These are phyloP conservation scores for Takakia lepidozioides DNA, from an alignment of 225 moss, liverwort and hornwort genomes.

Conservation along the genomic window DNA sequence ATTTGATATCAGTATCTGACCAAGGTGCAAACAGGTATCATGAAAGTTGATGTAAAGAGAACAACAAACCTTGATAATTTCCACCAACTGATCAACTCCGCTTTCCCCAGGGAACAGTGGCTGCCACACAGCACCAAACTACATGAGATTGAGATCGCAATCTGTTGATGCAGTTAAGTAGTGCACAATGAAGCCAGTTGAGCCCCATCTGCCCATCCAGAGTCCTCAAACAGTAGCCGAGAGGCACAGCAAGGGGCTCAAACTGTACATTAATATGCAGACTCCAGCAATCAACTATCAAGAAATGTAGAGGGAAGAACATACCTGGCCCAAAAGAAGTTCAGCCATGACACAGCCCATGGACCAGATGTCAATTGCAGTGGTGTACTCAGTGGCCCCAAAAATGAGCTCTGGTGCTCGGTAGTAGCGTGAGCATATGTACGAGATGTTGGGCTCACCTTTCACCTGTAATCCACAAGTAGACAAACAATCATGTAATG, in stretches of 20 bases:
- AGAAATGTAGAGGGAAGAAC: not conserved
- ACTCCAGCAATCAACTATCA: not conserved
- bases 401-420: slow-evolving; percentile 55
- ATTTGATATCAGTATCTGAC: too few species aligned
- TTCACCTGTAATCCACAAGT: slow-evolving; percentile 33
- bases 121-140: slow-evolving; percentile 7
- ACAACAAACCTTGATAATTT: slow-evolving; percentile 42
- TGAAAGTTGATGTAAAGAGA: not conserved
- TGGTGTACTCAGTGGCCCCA: slow-evolving; percentile 55
- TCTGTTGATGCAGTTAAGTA: too few species aligned
- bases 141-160: too few species aligned
- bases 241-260: too few species aligned
- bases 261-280: too few species aligned
- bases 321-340: slow-evolving; percentile 47
- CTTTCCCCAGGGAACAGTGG: slow-evolving; percentile 54
- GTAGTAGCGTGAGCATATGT: slow-evolving; percentile 55
- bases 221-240: too few species aligned
- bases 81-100: slow-evolving; percentile 56
- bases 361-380: slow-evolving; percentile 59
- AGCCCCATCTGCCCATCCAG: too few species aligned
- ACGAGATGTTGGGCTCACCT: slow-evolving; percentile 57
- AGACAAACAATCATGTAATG: too few species aligned
- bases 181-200: too few species aligned
- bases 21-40: not conserved
- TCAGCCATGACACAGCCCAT: slow-evolving; percentile 66